Conservation (phyloP, 495 filamentous ascomycete genomes). For the Peziza echinospora region DNA sequence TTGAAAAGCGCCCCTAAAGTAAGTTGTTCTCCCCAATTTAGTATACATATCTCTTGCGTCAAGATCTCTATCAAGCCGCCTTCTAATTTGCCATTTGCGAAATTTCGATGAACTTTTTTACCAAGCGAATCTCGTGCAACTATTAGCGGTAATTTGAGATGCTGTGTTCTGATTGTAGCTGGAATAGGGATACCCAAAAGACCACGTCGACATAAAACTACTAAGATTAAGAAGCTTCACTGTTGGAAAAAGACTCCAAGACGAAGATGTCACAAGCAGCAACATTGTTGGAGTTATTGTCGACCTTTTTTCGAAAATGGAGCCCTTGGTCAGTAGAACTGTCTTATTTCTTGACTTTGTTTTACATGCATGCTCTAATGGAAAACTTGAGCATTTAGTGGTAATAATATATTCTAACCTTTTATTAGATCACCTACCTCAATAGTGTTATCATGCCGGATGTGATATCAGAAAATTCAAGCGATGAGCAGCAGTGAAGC, state of each 20-base stretch:
- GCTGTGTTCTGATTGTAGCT: no score
- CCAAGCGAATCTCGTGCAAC: no score
- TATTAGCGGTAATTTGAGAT: no score
- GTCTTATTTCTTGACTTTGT: conserved; percentile 1
- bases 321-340: conserved; percentile 31
- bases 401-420: conserved; percentile 14
- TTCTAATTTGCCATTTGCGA: no score
- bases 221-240: conserved; percentile 16
- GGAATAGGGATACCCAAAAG: conserved; percentile 10
- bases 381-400: neutral
- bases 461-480: conserved; percentile 11
- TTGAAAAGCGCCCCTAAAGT: conserved; percentile 18
- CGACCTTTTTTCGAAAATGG: conserved; percentile 29
- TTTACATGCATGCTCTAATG: neutral
- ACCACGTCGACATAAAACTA: conserved; percentile 12
- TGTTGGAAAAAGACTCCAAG: conserved; percentile 12
- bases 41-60: no score
- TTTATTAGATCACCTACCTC: conserved; percentile 35
- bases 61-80: no score
- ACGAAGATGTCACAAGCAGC: conserved; percentile 25
- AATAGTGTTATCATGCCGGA: conserved; percentile 41
- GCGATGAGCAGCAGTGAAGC: no score
- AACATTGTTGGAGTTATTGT: conserved; percentile 27
- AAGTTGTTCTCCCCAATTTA: no score
- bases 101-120: no score